Base-by-base conservation (phyloP, 805 yeast genomes). In the Priceomyces carsonii region DNA sequence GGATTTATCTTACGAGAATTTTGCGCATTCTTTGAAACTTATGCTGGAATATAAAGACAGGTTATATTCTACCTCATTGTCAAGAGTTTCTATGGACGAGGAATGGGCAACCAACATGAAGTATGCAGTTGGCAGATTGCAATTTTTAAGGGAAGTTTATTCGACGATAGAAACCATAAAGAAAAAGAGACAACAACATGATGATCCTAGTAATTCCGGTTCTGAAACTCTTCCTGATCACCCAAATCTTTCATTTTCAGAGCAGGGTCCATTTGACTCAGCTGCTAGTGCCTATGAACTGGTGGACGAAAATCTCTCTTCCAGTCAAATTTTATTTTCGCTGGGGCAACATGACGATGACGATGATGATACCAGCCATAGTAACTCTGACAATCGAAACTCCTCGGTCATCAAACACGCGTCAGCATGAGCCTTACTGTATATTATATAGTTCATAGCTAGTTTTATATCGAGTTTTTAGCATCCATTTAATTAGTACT, bases 71-170 rank as follows among this genome's bases (percentile, higher is more conserved):
- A 26, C 14, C 17, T 12, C 29, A 26, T 10, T 6, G 5, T 6
- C 15, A 20, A 9, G 27, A 18, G 18, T 24, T 15, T 9, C 18
- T 14, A 24, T 47, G 6, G 59, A 55, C 28, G 32, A 36, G 8
- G 45, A 40, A 10, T 62, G 68, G 68, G 27, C 44, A 30, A 34
- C 42, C 10, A 50, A 55, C 42, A 38, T 54, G 6, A 42, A 44
- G 29, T 41, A 43, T 26, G 55, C 62, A 4, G 43, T 55, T 32
- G 57, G 57, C 25, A 36, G 63, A 29, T 40, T 62, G 17, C 53
- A 50, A 31, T 43, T 58, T 15, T 47, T 63, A 23, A 52, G 51
- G 31, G 66, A 59, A 29, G 46, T 53, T 2, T 59, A 57, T 37
- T 48, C 44, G 28, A 38, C 60, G 2, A 45, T 60, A 3, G 61